Conservation (phyloP, 1,284 basidiomycete genomes). For the Lentinula novae-zelandiae region DNA sequence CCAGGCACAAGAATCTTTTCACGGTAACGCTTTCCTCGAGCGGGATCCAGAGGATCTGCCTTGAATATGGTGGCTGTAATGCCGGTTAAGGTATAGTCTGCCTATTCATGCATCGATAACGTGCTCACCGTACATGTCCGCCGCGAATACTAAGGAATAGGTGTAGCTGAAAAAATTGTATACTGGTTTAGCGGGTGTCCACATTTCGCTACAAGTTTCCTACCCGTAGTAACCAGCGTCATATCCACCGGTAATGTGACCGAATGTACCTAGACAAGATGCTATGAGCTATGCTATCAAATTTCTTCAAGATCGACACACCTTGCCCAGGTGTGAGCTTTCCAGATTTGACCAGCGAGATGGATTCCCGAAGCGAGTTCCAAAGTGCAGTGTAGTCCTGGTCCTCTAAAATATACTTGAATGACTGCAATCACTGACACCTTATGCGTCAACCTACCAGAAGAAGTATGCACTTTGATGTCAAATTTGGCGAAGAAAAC, state of each 20-base stretch:
- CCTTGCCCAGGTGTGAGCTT: constrained; percentile 66
- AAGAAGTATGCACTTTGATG: constrained; percentile 69
- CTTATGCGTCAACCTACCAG: constrained; percentile 36
- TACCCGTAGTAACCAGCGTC: constrained; percentile 81
- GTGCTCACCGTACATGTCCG: constrained; percentile 68
- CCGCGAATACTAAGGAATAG: constrained; percentile 72
- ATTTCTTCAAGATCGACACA: neutral
- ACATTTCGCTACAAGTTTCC: constrained; percentile 6
- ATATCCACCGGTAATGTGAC: constrained; percentile 71
- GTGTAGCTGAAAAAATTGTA: constrained; percentile 38
- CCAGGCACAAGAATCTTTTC: constrained; percentile 54
- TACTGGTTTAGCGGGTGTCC: neutral
- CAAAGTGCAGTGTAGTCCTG: constrained; percentile 73
- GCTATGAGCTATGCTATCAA: neutral
- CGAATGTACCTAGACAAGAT: constrained; percentile 46
- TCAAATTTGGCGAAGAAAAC: constrained; percentile 82
- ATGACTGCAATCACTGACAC: neutral
- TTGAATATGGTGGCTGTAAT: constrained; percentile 66
- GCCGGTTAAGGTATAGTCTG: neutral
- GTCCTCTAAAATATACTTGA: constrained; percentile 33
- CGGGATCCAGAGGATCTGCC: constrained; percentile 66
- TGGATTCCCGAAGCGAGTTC: constrained; percentile 63
- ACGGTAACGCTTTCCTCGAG: constrained; percentile 47
- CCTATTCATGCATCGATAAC: neutral
- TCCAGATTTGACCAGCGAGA: constrained; percentile 63